These are phyloP conservation scores for Naganishia randhawae DNA, from an alignment of 768 basidiomycete genomes.

Conservation along the genomic window DNA sequence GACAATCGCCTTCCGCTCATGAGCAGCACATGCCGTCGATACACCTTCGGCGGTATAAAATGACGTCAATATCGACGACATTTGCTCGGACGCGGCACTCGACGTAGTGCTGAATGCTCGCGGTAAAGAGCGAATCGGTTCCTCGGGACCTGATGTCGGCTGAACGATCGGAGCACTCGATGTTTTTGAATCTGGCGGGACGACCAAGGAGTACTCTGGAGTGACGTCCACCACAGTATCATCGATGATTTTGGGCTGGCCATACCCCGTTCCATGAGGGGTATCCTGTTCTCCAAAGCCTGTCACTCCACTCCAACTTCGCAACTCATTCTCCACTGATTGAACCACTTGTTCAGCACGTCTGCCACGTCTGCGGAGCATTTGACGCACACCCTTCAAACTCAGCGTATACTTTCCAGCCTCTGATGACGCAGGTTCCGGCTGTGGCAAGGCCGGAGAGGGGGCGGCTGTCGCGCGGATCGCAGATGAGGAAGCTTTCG, in stretches of 20 bases:
- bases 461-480: slow-evolving; percentile 19
- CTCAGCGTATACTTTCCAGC: slow-evolving; percentile 43
- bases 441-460: slow-evolving; percentile 30
- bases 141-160: slow-evolving; percentile 12
- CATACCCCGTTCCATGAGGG: slow-evolving; percentile 18
- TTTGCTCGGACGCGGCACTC: slow-evolving; percentile 6
- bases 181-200: neutral
- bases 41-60: slow-evolving; percentile 23
- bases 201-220: neutral
- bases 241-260: slow-evolving; percentile 28
- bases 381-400: slow-evolving; percentile 44
- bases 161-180: slow-evolving; percentile 3
- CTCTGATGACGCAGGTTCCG: slow-evolving; percentile 36
- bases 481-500: slow-evolving; percentile 24
- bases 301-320: slow-evolving; percentile 36
- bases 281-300: neutral
- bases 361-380: slow-evolving; percentile 40
- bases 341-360: slow-evolving; percentile 41
- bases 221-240: slow-evolving; percentile 12
- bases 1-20: slow-evolving; percentile 36
- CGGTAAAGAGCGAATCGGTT: slow-evolving; percentile 11
- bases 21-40: neutral
- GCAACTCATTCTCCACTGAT: slow-evolving; percentile 36
- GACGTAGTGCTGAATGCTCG: slow-evolving; percentile 17
- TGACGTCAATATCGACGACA: slow-evolving; percentile 18